Base-by-base conservation (phyloP, 495 filamentous ascomycete genomes). In the Coniosporium apollinis region DNA sequence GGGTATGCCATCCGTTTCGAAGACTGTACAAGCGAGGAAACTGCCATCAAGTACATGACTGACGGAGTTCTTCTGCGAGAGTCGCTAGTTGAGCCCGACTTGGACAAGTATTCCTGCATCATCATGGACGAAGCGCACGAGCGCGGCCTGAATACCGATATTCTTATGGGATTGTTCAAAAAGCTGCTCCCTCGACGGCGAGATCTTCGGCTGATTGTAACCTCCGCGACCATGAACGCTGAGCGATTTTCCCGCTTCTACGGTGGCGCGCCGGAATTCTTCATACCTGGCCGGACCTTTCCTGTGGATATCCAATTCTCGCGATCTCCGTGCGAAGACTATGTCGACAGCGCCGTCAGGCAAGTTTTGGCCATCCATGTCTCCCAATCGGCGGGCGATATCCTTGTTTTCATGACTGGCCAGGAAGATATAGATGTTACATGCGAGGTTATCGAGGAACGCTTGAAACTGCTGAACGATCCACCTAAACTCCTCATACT, bases 41-140 rank as follows among this genome's bases (percentile, higher is more conserved):
- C 91, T 1, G 64, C 74, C 40, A 96, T 99, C 56, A 99, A 99
- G 57, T 99, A 99, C 50, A 94, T 99, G 91, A 99, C 91, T 1
- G 91, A 99, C 49, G 91, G 91, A 57, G 85, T 99, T 5, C 64
- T 99, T 17, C 68, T 99, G 11, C 75, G 91, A 50, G 91, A 99
- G 48, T 93, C 82, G 10, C 69, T 99, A 6, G 79, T 81, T 33
- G 85, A 94, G 48, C 67, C 72, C 11, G 92, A 99, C 50, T 69
- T 99, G 16, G 91, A 96, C 55, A 81, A 81, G 48, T 99, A 99
- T 56, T 93, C 87, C 9, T 93, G 84, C 52, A 85, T 99, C 33
- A 99, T 99, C 53, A 94, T 99, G 89, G 91, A 99, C 55, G 91
- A 99, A 60, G 91, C 91, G 3, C 91, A 99, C 65, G 91, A 99